A percentile compares a stretch with the other conserved stretches of the same genome.
phyloP scores from a whole-genome alignment of 495 filamentous ascomycete genomes.

The Neurospora sublineolata region DNA sequence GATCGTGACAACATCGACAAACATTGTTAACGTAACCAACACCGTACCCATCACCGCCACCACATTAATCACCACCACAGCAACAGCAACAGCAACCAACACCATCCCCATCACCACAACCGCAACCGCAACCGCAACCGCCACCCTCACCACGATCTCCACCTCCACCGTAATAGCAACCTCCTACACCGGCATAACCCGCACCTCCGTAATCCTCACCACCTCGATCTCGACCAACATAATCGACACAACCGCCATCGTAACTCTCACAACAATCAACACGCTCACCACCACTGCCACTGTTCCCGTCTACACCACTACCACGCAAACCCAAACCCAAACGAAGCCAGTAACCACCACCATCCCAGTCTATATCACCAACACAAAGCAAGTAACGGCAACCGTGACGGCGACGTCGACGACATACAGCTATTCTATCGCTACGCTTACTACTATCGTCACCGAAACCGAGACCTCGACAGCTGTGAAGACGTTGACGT shows the following conservation, averaged over 20 bases:
- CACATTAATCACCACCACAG: not conserved
- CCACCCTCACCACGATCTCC: not conserved
- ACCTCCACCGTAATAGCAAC: not conserved
- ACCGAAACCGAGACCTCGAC: not conserved
- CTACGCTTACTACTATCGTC: not conserved
- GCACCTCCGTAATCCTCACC: not conserved
- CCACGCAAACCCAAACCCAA: not conserved
- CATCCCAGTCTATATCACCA: not conserved
- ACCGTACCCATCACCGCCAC: not conserved
- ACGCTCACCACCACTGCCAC: not conserved
- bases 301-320: not conserved
- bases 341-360: not conserved
- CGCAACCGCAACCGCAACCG: not conserved
- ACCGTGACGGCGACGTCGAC: not conserved
- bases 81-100: not conserved
- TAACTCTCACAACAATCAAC: conserved; percentile 6
- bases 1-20: not conserved
- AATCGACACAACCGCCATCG: conserved; percentile 3
- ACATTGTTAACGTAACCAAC: not conserved
- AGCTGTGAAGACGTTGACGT: not conserved
- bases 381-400: not conserved
- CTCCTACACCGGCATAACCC: conserved; percentile 3
- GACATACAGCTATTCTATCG: not conserved
- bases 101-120: conserved; percentile 10
- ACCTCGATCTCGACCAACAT: conserved; percentile 6